phyloP scores from a whole-genome alignment of 139 green algal genomes.

The Choricystis sp. region DNA sequence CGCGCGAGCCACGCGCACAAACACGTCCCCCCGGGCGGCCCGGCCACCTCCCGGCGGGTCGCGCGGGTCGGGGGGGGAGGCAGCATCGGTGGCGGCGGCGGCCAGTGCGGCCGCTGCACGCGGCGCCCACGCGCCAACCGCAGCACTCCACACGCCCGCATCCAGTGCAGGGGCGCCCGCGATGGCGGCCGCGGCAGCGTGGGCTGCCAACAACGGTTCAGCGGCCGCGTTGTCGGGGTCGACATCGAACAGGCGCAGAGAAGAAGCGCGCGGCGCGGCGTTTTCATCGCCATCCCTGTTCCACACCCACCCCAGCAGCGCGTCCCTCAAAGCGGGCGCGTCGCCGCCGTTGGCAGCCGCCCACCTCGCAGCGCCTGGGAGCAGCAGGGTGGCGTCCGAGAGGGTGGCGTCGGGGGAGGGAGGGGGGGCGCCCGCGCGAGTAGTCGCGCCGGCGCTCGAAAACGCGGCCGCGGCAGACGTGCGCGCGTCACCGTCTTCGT shows the following conservation, averaged over 20 bases:
- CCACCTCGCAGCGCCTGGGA: neutral
- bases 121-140: neutral
- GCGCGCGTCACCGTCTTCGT: neutral
- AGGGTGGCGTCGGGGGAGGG: neutral
- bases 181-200: neutral
- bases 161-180: neutral
- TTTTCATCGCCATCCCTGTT: too few relatives aligned
- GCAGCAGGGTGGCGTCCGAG: neutral
- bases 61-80: too few relatives aligned
- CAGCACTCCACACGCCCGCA: neutral
- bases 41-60: too few relatives aligned
- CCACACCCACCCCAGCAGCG: neutral
- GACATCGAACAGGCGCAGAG: neutral
- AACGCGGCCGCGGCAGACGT: neutral
- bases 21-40: too few relatives aligned
- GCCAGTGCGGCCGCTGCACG: neutral
- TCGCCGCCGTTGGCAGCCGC: neutral
- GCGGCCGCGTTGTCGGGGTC: neutral
- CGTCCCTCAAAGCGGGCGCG: neutral
- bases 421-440: too few relatives aligned
- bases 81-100: too few relatives aligned
- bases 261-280: too few relatives aligned
- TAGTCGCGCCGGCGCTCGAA: too few relatives aligned
- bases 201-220: neutral
- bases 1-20: too few relatives aligned